Evolutionary conservation across 2,329 filamentous ascomycete species (phyloP).

Genomic region (Rachicladosporium sp.): DNA sequence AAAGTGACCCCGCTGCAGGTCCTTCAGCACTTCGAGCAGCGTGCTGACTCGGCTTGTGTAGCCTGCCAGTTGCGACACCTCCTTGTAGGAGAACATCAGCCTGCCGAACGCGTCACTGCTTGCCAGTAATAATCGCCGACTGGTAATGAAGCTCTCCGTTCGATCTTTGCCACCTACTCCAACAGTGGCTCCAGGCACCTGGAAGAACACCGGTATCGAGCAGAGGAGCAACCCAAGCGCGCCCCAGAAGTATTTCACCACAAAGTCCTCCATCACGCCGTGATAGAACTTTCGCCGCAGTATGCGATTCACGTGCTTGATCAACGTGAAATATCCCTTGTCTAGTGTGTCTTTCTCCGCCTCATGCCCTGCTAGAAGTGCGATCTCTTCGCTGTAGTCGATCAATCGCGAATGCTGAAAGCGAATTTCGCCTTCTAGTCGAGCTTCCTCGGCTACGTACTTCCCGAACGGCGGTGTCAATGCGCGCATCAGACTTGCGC

Average conservation of each 20-base stretch:
- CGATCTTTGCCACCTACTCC: conserved; percentile 12
- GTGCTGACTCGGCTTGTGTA: conserved; percentile 89
- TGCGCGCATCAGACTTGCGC: conserved; percentile 83
- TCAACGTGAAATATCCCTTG: conserved; percentile 98
- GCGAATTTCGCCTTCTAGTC: conserved; percentile 88
- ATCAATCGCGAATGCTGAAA: conserved; percentile 92
- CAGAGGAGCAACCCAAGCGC: conserved; percentile 83
- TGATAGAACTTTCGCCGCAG: conserved; percentile 84
- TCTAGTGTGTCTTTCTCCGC: conserved; percentile 93
- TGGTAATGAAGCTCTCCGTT: conserved; percentile 68
- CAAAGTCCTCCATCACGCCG: conserved; percentile 98
- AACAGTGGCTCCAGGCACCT: conserved; percentile 32
- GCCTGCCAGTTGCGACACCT: conserved; percentile 89
- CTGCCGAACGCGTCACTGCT: conserved; percentile 93
- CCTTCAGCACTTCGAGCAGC: conserved; percentile 84
- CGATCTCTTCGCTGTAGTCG: conserved; percentile 91
- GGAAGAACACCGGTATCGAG: conserved; percentile 92
- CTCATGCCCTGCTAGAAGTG: conserved; percentile 80
- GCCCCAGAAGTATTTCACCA: conserved; percentile 99
- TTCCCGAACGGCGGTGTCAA: conserved; percentile 93
- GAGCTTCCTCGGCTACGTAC: conserved; percentile 92
- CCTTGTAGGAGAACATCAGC: conserved; percentile 95
- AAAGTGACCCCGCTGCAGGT: conserved; percentile 79
- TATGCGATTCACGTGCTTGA: conserved; percentile 98
- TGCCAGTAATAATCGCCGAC: conserved; percentile 78